phyloP scores from a whole-genome alignment of 768 basidiomycete species.

The Psilocybe subaeruginosa region DNA sequence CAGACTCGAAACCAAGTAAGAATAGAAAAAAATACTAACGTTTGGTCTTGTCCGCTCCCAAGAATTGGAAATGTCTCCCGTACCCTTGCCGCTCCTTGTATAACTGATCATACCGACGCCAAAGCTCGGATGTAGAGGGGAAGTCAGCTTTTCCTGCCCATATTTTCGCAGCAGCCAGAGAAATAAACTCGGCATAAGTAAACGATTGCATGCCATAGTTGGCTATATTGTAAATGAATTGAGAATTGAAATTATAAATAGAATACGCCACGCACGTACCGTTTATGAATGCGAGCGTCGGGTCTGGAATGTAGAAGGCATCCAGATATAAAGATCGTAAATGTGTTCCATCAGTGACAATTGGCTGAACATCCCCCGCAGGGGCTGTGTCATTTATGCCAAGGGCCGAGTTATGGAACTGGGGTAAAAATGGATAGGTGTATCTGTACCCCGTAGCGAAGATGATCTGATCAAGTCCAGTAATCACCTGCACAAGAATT shows the following conservation, averaged over 20 bases:
- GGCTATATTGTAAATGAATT: constrained; percentile 22
- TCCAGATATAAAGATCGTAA: constrained; percentile 43
- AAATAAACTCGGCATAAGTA: constrained; percentile 38
- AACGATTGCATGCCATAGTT: constrained; percentile 44
- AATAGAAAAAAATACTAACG: constrained; percentile 18
- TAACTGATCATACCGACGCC: constrained; percentile 33
- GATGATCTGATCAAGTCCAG: constrained; percentile 37
- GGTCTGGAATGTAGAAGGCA: constrained; percentile 46
- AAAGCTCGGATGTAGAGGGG: constrained; percentile 32
- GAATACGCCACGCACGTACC: constrained; percentile 22
- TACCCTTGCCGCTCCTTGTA: constrained; percentile 37
- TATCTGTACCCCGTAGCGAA: constrained; percentile 48
- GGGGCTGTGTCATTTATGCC: constrained; percentile 25
- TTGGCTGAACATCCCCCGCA: constrained; percentile 26
- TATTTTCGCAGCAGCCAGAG: constrained; percentile 39
- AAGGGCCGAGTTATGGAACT: constrained; percentile 35
- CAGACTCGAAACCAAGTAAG: background rate
- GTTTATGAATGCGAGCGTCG: constrained; percentile 42
- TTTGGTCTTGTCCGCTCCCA: constrained; percentile 31
- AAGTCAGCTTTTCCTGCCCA: constrained; percentile 39
- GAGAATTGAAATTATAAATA: background rate
- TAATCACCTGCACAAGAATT: constrained; percentile 25
- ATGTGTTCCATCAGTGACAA: constrained; percentile 44
- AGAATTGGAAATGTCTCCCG: constrained; percentile 38
- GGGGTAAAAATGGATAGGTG: constrained; percentile 45